A percentile compares a stretch with the other conserved stretches of the same genome.
phyloP scores from a whole-genome alignment of 2,329 filamentous ascomycete genomes.

The Xylariales sp. region DNA sequence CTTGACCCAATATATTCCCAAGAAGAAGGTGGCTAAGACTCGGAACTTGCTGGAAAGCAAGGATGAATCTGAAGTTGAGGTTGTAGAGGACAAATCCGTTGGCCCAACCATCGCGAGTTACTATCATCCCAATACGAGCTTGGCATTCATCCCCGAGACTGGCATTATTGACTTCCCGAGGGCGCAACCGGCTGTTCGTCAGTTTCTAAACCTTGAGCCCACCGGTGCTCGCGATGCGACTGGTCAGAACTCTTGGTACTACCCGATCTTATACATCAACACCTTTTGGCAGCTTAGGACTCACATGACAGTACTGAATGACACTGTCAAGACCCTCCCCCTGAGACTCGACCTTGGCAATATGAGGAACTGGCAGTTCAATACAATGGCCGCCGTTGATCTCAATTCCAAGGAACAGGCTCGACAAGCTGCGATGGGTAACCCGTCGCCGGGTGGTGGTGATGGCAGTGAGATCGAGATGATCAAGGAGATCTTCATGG shows the following conservation, averaged over 20 bases:
- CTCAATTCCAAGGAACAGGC: conserved; percentile 81
- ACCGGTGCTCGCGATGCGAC: conserved; percentile 77
- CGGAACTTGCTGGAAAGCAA: conserved; percentile 72
- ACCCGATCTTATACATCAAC: conserved; percentile 85
- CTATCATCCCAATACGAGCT: conserved; percentile 91
- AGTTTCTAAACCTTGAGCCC: conserved; percentile 74
- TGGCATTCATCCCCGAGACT: conserved; percentile 79
- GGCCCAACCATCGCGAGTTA: conserved; percentile 75
- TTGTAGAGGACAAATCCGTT: conserved; percentile 46
- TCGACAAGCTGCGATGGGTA: conserved; percentile 70
- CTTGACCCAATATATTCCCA: conserved; percentile 82
- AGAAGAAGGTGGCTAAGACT: conserved; percentile 85
- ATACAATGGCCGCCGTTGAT: conserved; percentile 77
- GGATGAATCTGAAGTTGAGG: conserved; percentile 43
- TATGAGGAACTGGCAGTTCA: conserved; percentile 85
- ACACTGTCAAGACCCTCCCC: conserved; percentile 77
- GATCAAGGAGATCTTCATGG: conserved; percentile 90
- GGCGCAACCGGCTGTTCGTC: conserved; percentile 68
- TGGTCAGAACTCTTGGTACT: conserved; percentile 91
- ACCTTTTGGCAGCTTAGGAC: conserved; percentile 93
- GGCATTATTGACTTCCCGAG: conserved; percentile 63
- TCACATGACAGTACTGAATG: conserved; percentile 89
- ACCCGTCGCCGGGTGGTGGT: conserved; percentile 67
- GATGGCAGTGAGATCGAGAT: conserved; percentile 95
- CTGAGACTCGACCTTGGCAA: conserved; percentile 81